Base-by-base conservation (phyloP, 1,284 basidiomycete genomes). In the Clitocybe nebularis region DNA sequence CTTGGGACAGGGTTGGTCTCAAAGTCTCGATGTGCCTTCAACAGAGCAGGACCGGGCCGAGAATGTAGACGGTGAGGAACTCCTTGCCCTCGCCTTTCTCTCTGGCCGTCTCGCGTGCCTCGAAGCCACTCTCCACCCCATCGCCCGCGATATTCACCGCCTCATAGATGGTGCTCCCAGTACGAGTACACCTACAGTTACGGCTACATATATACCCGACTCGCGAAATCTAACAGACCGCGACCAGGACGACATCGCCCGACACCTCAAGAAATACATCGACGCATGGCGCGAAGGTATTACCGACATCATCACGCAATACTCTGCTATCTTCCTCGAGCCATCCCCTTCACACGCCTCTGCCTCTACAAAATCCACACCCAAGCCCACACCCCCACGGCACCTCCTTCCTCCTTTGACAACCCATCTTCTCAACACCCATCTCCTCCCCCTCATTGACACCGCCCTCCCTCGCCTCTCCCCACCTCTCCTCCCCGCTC, bases 251-350 rank as follows among this genome's bases (percentile, higher is more conserved):
- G 89, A 92, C 48, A 72, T 89, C 16, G 77, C 85, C 20, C 68
- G 84, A 30, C 93, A 84, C 63, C 70, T 94, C 44, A 85, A 90
- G 55, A 81, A 81, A 55, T 94, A 93, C 64, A 81, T 95, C 52
- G 94, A 96, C 57, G 66, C 84, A 5, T 97, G 93, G 85, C 74
- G 93, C 36, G 93, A 97, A 64, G 83, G 89, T 41, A 84, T 93
- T 17, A 88, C 93, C 62, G 93, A 98, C 60, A 83, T 94, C 53
- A 76, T 95, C 50, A 86, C 84, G 11, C 93, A 96, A 61, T 96
- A 84, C 55, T 78, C 84, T 2, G 84, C 91, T 28, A 91, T 97
- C 48, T 97, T 98, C 64, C 77, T 93, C 38, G 86, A 90, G 48
- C 75, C 76, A 45, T 58, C 52, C 29, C 11, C 45, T 16, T 4